Conservation (phyloP, 2,329 filamentous ascomycete genomes). For the Epicoccum nigrum region DNA sequence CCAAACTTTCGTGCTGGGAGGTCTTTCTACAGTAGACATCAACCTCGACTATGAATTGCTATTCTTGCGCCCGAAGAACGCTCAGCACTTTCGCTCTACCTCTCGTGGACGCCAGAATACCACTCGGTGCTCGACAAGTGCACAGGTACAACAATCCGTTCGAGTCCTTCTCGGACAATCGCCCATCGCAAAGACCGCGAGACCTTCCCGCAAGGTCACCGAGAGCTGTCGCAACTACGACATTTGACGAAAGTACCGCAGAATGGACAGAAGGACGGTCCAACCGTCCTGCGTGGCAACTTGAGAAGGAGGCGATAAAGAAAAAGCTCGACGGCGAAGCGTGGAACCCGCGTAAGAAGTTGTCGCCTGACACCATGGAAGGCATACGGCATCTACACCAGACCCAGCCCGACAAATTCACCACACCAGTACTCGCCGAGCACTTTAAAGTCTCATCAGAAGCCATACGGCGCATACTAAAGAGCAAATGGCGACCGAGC, state of each 20-base stretch:
- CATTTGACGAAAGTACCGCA: constrained; percentile 14
- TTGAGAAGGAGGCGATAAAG: constrained; percentile 75
- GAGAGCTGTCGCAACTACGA: constrained; percentile 13
- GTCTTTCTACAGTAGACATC: not conserved
- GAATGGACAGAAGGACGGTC: constrained; percentile 8
- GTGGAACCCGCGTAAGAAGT: constrained; percentile 82
- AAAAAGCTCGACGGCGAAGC: constrained; percentile 76
- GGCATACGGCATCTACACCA: constrained; percentile 83
- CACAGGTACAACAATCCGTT: constrained; percentile 6
- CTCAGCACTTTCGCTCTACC: constrained; percentile 33
- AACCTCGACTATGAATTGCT: constrained; percentile 36
- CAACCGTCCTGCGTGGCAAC: constrained; percentile 66
- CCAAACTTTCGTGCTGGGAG: constrained; percentile 9
- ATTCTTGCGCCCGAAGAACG: constrained; percentile 30
- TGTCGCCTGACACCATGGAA: constrained; percentile 91
- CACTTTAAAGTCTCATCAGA: constrained; percentile 89
- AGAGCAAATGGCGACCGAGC: constrained; percentile 73
- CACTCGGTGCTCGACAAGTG: constrained; percentile 8
- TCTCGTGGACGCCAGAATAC: constrained; percentile 10
- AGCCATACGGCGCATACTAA: constrained; percentile 84
- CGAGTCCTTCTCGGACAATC: constrained; percentile 4
- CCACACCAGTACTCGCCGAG: constrained; percentile 72
- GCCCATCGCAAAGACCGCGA: constrained; percentile 1
- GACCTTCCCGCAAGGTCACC: constrained; percentile 1
- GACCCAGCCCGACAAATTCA: constrained; percentile 78